phyloP scores from a whole-genome alignment of 495 filamentous ascomycete species.

The Aspergillus haitiensis region DNA sequence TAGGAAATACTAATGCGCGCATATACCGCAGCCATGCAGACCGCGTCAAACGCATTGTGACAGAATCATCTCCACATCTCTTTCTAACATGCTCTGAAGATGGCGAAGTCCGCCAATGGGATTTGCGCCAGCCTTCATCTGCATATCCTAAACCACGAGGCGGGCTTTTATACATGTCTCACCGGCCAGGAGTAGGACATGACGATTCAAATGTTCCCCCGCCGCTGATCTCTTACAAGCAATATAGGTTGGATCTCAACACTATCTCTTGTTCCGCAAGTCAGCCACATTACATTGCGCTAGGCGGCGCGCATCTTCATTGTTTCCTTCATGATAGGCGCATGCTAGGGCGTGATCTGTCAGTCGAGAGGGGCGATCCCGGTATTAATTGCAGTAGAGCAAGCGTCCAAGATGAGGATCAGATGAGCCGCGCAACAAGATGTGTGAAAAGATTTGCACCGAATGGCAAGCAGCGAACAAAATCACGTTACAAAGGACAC shows the following conservation, averaged over 20 bases:
- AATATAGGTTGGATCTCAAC: constrained; percentile 66
- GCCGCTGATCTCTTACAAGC: constrained; percentile 71
- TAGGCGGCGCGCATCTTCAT: constrained; percentile 70
- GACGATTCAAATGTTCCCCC: constrained; percentile 62
- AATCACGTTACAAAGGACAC: constrained; percentile 57
- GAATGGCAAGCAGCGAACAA: constrained; percentile 55
- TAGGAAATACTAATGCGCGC: constrained; percentile 62
- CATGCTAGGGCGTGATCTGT: constrained; percentile 65
- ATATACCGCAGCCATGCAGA: constrained; percentile 68
- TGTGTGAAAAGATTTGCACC: constrained; percentile 73
- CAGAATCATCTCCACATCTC: constrained; percentile 68
- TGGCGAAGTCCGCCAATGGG: constrained; percentile 75
- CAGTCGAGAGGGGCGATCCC: constrained; percentile 53
- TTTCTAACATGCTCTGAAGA: constrained; percentile 79
- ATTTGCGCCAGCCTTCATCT: constrained; percentile 64
- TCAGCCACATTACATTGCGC: constrained; percentile 75
- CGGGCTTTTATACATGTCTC: constrained; percentile 50
- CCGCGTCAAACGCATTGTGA: constrained; percentile 75
- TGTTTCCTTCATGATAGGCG: constrained; percentile 76
- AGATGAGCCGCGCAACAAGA: constrained; percentile 61
- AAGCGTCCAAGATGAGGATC: constrained; percentile 52
- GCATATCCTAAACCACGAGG: constrained; percentile 59
- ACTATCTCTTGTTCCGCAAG: constrained; percentile 72
- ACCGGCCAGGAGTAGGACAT: constrained; percentile 44
- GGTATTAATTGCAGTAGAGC: constrained; percentile 33